Base-by-base conservation (phyloP, 2,329 filamentous ascomycete genomes). In the Fusarium sp. region DNA sequence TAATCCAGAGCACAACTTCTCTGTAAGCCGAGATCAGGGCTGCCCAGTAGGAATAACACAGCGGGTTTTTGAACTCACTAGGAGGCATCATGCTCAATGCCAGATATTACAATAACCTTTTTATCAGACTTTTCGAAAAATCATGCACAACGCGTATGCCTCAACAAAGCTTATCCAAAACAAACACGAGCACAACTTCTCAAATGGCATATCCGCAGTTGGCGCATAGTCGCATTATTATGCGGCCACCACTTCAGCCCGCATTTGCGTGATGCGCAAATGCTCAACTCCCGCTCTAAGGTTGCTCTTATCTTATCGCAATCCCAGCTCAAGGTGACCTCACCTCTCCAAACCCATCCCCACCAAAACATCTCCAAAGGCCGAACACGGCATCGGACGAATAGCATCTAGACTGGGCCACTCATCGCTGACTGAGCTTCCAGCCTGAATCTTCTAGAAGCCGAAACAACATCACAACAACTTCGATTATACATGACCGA, bases 361-460 rank as follows among this genome's bases (percentile, higher is more conserved):
- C 69, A 72, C 73, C 70, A 61, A 50, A 28, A 54, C 63, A 62
- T 62, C 59, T 56, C 66, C 62, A 63, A 61, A 70, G 58, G 59
- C 67, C 61, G 54, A 68, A 59, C 46, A 45, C 61, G 60, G 61
- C 65, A 64, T 43, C 57, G 49, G 62, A 63, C 65, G 62, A 71
- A 68, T 68, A 67, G 59, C 62, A 70, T 64, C 61, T 56, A 53
- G 42, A 46, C 49, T 59, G 54, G 26, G 44, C 42, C 59, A 44
- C 52, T 57, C 65, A 26, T 67, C 62, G 70, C 73, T 75, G 71
- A 74, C 73, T 67, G 73, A 74, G 54, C 50, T 60, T 60, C 51
- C 19, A 57, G 43, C 39, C 58, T 75, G 73, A 75, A 75, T 54
- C 61, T 75, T 75, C 73, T 73, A 73, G 73, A 75, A 75, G 47